Conservation (phyloP, 495 filamentous ascomycete genomes). For the Cercophora newfieldiana region DNA sequence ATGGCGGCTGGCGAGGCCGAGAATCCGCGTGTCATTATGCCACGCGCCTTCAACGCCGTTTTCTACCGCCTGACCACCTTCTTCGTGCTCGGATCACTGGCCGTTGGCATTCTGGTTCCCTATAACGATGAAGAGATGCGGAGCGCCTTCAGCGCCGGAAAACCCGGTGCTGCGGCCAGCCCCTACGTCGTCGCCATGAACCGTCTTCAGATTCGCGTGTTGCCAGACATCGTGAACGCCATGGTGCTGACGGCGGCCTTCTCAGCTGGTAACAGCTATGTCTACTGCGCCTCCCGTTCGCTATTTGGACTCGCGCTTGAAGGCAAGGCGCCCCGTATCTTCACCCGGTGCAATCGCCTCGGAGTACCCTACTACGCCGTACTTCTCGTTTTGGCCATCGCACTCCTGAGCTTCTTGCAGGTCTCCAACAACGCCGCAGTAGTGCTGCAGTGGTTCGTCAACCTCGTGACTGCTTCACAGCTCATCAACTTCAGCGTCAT, state of each 20-base stretch:
- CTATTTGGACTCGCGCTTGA: slow-evolving; percentile 74
- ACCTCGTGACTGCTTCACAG: slow-evolving; percentile 67
- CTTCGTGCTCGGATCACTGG: slow-evolving; percentile 71
- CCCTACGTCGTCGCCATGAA: slow-evolving; percentile 90
- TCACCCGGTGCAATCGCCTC: slow-evolving; percentile 59
- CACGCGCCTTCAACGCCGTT: slow-evolving; percentile 72
- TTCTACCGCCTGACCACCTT: slow-evolving; percentile 75
- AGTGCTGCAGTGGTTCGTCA: slow-evolving; percentile 77
- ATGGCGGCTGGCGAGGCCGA: slow-evolving; percentile 77
- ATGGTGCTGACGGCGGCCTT: slow-evolving; percentile 73
- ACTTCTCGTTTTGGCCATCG: slow-evolving; percentile 58
- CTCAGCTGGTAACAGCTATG: slow-evolving; percentile 82
- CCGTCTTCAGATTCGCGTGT: slow-evolving; percentile 61
- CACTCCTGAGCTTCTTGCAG: slow-evolving; percentile 71
- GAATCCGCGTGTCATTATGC: slow-evolving; percentile 65
- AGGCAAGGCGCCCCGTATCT: slow-evolving; percentile 63
- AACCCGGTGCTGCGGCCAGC: slow-evolving; percentile 65
- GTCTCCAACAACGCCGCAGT: slow-evolving; percentile 65
- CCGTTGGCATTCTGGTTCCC: slow-evolving; percentile 67
- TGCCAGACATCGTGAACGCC: slow-evolving; percentile 81
- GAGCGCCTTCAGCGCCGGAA: slow-evolving; percentile 51
- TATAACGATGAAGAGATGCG: slow-evolving; percentile 54
- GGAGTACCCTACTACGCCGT: slow-evolving; percentile 67
- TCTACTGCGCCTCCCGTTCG: slow-evolving; percentile 76
- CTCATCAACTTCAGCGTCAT: slow-evolving; percentile 76